Conservation (phyloP, 2,329 filamentous ascomycete species). For the Raffaelea albimanens region DNA sequence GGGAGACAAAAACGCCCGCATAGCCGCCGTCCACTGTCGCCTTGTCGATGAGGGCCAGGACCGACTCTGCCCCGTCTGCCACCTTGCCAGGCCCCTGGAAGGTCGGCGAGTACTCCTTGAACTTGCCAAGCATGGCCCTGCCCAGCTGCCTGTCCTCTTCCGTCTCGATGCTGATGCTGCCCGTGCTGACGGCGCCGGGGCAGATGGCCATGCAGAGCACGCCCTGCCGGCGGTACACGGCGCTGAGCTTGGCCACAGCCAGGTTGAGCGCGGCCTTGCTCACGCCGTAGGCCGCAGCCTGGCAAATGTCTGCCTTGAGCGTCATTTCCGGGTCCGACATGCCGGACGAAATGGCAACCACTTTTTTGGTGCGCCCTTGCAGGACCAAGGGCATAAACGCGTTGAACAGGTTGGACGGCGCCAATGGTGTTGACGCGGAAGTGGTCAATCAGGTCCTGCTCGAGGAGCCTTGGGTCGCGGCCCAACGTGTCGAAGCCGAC, state of each 20-base stretch:
- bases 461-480: slow-evolving; percentile 21
- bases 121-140: slow-evolving; percentile 8
- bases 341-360: slow-evolving; percentile 40
- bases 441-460: slow-evolving; percentile 19
- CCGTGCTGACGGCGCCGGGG: slow-evolving; percentile 40
- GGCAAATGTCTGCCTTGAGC: slow-evolving; percentile 27
- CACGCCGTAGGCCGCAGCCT: slow-evolving; percentile 30
- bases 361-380: slow-evolving; percentile 41
- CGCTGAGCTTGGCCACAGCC: slow-evolving; percentile 41
- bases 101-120: slow-evolving; percentile 8
- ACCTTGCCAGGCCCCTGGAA: slow-evolving; percentile 3
- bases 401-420: slow-evolving; percentile 42
- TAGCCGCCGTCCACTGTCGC: slow-evolving; percentile 3
- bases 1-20: slow-evolving; percentile 5
- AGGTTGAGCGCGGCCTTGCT: slow-evolving; percentile 44
- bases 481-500: slow-evolving; percentile 12
- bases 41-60: slow-evolving; percentile 6
- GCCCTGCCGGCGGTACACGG: slow-evolving; percentile 36
- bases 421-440: slow-evolving; percentile 41
- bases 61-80: slow-evolving; percentile 4
- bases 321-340: slow-evolving; percentile 31
- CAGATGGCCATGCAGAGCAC: slow-evolving; percentile 42
- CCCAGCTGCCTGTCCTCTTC: slow-evolving; percentile 6
- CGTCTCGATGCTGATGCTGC: slow-evolving; percentile 12
- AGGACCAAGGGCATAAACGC: slow-evolving; percentile 41